Base-by-base conservation (phyloP, 2,329 filamentous ascomycete species). In the Phialophora expanda region DNA sequence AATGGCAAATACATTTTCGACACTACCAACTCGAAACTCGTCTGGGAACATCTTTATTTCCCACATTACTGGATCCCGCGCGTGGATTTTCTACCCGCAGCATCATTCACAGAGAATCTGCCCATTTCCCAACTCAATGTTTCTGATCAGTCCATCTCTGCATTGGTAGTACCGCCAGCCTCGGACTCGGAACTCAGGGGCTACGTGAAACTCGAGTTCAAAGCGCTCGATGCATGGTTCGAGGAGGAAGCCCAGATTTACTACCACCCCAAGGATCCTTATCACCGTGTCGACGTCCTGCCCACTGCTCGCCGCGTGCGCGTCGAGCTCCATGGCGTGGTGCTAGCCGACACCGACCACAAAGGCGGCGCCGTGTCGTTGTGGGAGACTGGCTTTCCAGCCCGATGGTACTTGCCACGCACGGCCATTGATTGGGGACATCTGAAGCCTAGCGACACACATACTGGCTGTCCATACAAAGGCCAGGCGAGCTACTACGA, bases 401-500 rank as follows among this genome's bases (percentile, higher is more conserved):
- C 46, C 2, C 56, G 71, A 14, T 73, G 71, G 71, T 73, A 73
- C 51, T 41, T 73, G 48, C 71, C 71, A 20, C 62, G 59, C 28
- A 73, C 69, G 8, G 71, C 71, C 3, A 62, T 73, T 20, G 64
- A 67, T 5, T 73, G 69, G 67, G 51, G 66, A 24, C 65, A 68
- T 60, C 57, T 73, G 24, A 62, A 30, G 17, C 67, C 67, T 8
- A 71, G 69, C 24, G 57, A 63, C 5, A 73, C 70, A n/a, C 66
- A 71, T 24, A 73, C 71, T 3, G 71, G 69, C 2, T 73, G 71
- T 64, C 71, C 71, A 3, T 73, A 73, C 58, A 73, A 73, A 53
- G 70, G 71, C 1, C 34, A 70, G 48, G 71, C 71, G 51, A 72
- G 69, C n/a, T 73, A 73, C 26, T 73, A 73, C 59, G 53, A 70